phyloP scores from a whole-genome alignment of 192 early-diverging fungal genomes.

The Coemansia sp. region DNA sequence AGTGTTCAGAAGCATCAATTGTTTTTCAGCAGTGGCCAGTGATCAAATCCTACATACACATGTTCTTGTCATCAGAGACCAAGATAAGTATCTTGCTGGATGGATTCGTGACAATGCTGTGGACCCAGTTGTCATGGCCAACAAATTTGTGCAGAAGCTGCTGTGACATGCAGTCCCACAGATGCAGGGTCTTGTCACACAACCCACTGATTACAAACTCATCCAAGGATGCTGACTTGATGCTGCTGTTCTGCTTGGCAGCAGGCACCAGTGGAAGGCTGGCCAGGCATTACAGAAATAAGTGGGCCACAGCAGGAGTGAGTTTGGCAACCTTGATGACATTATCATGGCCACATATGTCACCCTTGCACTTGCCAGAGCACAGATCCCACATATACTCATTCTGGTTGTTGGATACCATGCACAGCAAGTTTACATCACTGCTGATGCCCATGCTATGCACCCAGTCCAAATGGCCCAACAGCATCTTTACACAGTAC shows the following conservation, averaged over 20 bases:
- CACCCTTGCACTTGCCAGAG: slow-evolving; percentile 71
- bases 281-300: slow-evolving; percentile 66
- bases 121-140: slow-evolving; percentile 94
- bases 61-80: slow-evolving; percentile 87
- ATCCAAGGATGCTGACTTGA: slow-evolving; percentile 45
- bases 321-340: slow-evolving; percentile 92
- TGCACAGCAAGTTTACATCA: slow-evolving; percentile 72
- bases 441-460: slow-evolving; percentile 64
- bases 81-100: slow-evolving; percentile 78
- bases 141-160: slow-evolving; percentile 74
- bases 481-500: slow-evolving; percentile 77
- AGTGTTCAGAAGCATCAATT: slow-evolving; percentile 83
- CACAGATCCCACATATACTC: slow-evolving; percentile 77
- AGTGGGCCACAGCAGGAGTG: slow-evolving; percentile 68
- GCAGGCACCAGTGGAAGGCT: slow-evolving; percentile 44
- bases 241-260: not conserved
- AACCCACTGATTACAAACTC: slow-evolving; percentile 77
- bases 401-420: slow-evolving; percentile 84
- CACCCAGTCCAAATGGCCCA: slow-evolving; percentile 89
- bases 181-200: slow-evolving; percentile 85
- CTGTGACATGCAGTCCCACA: slow-evolving; percentile 74
- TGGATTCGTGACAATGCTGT: slow-evolving; percentile 79
- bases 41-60: slow-evolving; percentile 86
- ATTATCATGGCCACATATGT: slow-evolving; percentile 89
- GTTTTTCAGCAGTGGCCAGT: slow-evolving; percentile 79